phyloP scores from a whole-genome alignment of 108 stramenopile species.

The Cyclotella choctawhatcheeana region DNA sequence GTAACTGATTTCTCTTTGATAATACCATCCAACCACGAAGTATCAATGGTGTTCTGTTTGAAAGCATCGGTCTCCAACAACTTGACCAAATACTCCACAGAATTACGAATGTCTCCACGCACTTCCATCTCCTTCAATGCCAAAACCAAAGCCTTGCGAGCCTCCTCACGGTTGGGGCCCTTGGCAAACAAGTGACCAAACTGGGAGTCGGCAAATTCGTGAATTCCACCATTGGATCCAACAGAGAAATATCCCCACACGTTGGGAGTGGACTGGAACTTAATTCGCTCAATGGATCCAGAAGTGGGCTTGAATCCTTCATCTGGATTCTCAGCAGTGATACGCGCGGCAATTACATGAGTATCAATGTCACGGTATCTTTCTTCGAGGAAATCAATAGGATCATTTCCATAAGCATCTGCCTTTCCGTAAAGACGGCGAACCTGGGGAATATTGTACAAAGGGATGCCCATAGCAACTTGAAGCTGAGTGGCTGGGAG shows the following conservation, averaged over 20 bases:
- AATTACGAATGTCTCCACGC: constrained; percentile 97
- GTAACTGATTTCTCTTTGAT: constrained; percentile 90
- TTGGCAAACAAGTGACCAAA: constrained; percentile 98
- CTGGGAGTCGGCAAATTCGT: constrained; percentile 98
- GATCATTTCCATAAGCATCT: constrained; percentile 75
- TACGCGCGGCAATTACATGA: constrained; percentile 98
- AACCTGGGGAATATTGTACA: constrained; percentile 92
- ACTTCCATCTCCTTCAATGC: constrained; percentile 98
- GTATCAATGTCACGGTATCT: constrained; percentile 82
- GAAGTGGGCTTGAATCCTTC: constrained; percentile 99
- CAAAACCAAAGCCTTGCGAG: constrained; percentile 93
- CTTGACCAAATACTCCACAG: constrained; percentile 97
- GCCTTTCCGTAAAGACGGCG: constrained; percentile 84
- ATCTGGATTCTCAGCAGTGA: constrained; percentile 99
- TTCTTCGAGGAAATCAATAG: constrained; percentile 94
- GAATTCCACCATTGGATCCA: constrained; percentile 97
- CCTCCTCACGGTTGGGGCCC: constrained; percentile 94
- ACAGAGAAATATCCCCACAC: constrained; percentile 99
- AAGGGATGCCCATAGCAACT: constrained; percentile 98
- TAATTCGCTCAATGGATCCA: constrained; percentile 95
- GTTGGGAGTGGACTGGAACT: constrained; percentile 96
- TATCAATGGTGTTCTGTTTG: constrained; percentile 97
- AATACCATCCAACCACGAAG: constrained; percentile 96
- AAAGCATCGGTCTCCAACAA: constrained; percentile 95
- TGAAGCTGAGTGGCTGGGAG: constrained; percentile 94